Conservation (phyloP, 805 yeast genomes). For the Komagataella pseudopastoris region DNA sequence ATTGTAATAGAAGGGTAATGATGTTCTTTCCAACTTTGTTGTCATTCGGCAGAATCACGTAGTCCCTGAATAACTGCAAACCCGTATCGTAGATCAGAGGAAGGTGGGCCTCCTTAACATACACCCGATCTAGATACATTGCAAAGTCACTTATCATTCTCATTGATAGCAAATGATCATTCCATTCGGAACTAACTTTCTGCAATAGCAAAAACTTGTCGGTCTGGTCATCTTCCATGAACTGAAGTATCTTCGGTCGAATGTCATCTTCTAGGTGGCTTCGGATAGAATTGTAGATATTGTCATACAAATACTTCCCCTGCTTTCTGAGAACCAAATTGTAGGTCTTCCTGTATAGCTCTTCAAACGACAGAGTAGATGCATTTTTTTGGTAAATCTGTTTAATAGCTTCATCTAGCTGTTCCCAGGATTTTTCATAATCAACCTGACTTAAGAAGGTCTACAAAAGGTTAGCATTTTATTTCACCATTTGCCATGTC, state of each 20-base stretch:
- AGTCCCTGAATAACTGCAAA: slow-evolving; percentile 47
- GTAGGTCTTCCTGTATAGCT: slow-evolving; percentile 68
- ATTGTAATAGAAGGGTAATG: slow-evolving; percentile 34
- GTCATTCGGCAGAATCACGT: slow-evolving; percentile 35
- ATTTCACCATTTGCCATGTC: neutral
- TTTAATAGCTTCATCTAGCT: slow-evolving; percentile 50
- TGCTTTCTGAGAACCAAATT: slow-evolving; percentile 57
- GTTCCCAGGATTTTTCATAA: slow-evolving; percentile 55
- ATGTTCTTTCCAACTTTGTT: slow-evolving; percentile 37
- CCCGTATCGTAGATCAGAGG: slow-evolving; percentile 66
- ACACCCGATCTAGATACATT: slow-evolving; percentile 80
- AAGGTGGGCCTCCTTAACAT: slow-evolving; percentile 52
- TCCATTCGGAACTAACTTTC: slow-evolving; percentile 39
- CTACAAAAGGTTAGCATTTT: neutral
- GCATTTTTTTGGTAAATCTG: slow-evolving; percentile 67
- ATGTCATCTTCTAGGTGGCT: slow-evolving; percentile 26
- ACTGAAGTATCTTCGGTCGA: slow-evolving; percentile 7
- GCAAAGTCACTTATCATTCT: slow-evolving; percentile 71
- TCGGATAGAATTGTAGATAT: slow-evolving; percentile 35
- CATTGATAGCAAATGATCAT: slow-evolving; percentile 58
- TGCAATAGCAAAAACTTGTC: slow-evolving; percentile 15
- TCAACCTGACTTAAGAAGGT: slow-evolving; percentile 22
- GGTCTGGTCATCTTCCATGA: slow-evolving; percentile 7
- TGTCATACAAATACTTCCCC: slow-evolving; percentile 53
- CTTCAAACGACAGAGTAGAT: slow-evolving; percentile 66